phyloP scores from a whole-genome alignment of 768 basidiomycete species.

The Tephrocybe sp. region DNA sequence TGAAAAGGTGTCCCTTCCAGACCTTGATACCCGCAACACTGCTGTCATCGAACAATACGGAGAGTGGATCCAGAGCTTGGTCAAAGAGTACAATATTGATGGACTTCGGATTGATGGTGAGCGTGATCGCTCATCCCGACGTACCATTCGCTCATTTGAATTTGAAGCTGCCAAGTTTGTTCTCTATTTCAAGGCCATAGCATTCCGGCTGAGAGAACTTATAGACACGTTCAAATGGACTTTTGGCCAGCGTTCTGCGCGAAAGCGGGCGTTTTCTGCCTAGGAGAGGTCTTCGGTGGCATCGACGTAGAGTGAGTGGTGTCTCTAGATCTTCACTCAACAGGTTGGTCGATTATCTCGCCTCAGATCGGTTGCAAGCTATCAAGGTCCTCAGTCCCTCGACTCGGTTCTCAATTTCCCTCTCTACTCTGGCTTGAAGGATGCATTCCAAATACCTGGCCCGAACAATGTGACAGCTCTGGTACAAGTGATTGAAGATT shows the following conservation, averaged over 20 bases:
- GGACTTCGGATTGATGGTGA: conserved; percentile 83
- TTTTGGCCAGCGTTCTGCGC: conserved; percentile 80
- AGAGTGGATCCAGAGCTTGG: conserved; percentile 67
- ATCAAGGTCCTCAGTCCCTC: conserved; percentile 60
- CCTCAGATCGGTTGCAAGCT: conserved; percentile 52
- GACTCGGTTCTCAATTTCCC: conserved; percentile 77
- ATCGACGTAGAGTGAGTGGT: conserved; percentile 46
- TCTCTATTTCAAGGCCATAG: conserved; percentile 1
- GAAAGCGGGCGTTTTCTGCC: conserved; percentile 82
- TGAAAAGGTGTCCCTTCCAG: conserved; percentile 67
- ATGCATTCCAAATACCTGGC: conserved; percentile 75
- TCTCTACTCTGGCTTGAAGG: conserved; percentile 59
- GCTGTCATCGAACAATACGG: conserved; percentile 63
- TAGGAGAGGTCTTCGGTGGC: conserved; percentile 76
- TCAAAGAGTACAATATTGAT: conserved; percentile 74
- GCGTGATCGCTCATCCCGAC: no score
- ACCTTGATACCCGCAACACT: conserved; percentile 74
- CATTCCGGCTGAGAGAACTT: neutral
- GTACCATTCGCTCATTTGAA: conserved; percentile 33
- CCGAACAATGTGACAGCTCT: conserved; percentile 60
- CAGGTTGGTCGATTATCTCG: neutral
- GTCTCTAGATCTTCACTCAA: neutral
- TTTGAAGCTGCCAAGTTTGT: conserved; percentile 44
- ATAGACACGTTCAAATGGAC: conserved; percentile 65
- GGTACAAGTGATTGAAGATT: conserved; percentile 48